A percentile compares a stretch with the other conserved stretches of the same genome.
These are phyloP conservation scores for Scleroderma bovista DNA, from an alignment of 768 basidiomycete species.

Conservation along the genomic window DNA sequence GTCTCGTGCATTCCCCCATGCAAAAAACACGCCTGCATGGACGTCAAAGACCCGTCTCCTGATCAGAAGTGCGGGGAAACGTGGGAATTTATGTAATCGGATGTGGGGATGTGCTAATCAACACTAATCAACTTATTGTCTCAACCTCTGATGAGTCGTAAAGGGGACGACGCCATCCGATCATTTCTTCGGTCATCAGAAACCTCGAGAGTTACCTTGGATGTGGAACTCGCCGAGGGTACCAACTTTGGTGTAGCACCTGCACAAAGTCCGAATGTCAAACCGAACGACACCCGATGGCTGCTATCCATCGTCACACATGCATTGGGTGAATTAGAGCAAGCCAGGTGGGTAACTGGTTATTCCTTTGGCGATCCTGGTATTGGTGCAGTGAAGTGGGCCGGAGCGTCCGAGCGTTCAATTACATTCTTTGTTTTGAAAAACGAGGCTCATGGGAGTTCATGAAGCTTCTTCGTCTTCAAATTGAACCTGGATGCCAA, in stretches of 20 bases:
- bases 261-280: not conserved
- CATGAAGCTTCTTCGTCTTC: conserved; percentile 16
- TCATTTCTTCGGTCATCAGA: conserved; percentile 39
- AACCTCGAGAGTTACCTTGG: conserved; percentile 37
- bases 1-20: too few relatives aligned
- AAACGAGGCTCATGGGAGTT: conserved; percentile 2
- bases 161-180: conserved; percentile 10
- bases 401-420: not conserved
- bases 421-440: not conserved
- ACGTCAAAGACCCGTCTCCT: not conserved
- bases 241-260: not conserved
- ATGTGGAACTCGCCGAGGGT: conserved; percentile 26
- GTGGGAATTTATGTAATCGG: conserved; percentile 18
- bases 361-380: too few relatives aligned
- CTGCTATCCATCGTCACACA: conserved; percentile 47
- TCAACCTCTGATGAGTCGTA: conserved; percentile 5
- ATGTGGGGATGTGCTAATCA: not conserved
- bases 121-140: not conserved
- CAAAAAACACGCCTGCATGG: not conserved
- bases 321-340: conserved; percentile 38
- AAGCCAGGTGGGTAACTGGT: conserved; percentile 44
- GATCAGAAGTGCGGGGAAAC: conserved; percentile 20
- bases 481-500: not conserved
- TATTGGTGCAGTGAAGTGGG: not conserved
- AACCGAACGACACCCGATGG: not conserved